Base-by-base conservation (phyloP, 1,284 basidiomycete genomes). In the Ustilago cynodontis region DNA sequence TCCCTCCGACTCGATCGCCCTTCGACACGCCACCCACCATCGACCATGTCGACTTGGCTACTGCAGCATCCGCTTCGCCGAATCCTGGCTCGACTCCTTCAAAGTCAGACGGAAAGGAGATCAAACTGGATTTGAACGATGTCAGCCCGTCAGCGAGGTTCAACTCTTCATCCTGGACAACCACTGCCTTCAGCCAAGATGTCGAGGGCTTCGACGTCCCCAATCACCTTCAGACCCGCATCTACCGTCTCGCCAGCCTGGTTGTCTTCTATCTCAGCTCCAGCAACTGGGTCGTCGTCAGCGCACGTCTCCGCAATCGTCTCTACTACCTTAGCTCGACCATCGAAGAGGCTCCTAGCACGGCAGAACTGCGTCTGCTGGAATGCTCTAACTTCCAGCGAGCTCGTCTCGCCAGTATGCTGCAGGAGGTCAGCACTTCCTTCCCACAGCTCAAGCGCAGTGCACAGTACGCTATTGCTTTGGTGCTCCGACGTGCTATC, bases 251-350 rank as follows among this genome's bases (percentile, higher is more conserved):
- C 57, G 85, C 87, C 7, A 92, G 93, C 14, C 91, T 92, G 52
- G 91, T 96, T 78, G 90, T 97, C 49, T 95, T 93, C 85, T 92
- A 93, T 83, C 89, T 98, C 16, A 95, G 94, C 8, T 91, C 93
- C 0, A 93, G 93, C 22, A 97, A 98, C 83, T 98, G 95, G 94
- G 87, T 88, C 35, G 89, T 93, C 9, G 92, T 98, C 20, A 90
- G 93, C 75, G 87, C 89, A 24, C 90, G 93, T 20, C 89, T 96
- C 66, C 90, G 91, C 64, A 88, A 88, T 50, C 92, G 93, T 86
- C 92, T 95, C 47, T 89, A 90, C 74, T 89, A 87, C 67, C 89
- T 92, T 59, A 79, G 91, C 91, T 51, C 76, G 55, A 87, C 87
- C 5, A 85, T 86, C 2, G 85, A 86, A 41, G 87, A 88, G 53